phyloP scores from a whole-genome alignment of 1,284 basidiomycete species.

The Neotropicomus parvogracilis region DNA sequence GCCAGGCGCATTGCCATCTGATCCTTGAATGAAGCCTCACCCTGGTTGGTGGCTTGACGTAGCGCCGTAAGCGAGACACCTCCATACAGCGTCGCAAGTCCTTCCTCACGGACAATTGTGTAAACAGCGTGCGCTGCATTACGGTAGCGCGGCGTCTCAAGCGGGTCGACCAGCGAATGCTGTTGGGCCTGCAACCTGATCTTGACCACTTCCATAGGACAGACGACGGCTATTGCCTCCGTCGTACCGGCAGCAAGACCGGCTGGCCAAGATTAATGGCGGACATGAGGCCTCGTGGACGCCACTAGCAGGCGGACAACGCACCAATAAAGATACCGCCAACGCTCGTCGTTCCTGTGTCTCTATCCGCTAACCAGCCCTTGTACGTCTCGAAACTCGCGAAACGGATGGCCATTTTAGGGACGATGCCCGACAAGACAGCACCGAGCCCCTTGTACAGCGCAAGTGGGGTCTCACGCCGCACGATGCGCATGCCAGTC shows the following conservation, averaged over 20 bases:
- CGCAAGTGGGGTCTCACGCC: slow-evolving; percentile 90
- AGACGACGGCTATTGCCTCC: slow-evolving; percentile 92
- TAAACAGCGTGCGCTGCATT: slow-evolving; percentile 97
- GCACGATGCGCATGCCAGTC: slow-evolving; percentile 87
- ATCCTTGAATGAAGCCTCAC: slow-evolving; percentile 38
- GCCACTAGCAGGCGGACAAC: slow-evolving; percentile 19
- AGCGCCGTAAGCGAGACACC: slow-evolving; percentile 93
- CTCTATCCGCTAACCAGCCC: slow-evolving; percentile 69
- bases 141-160: slow-evolving; percentile 91
- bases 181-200: slow-evolving; percentile 97
- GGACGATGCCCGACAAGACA: slow-evolving; percentile 96
- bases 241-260: slow-evolving; percentile 93
- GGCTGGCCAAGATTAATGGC: slow-evolving; percentile 44
- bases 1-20: background rate
- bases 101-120: slow-evolving; percentile 93
- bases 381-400: slow-evolving; percentile 98
- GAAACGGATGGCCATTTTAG: slow-evolving; percentile 99
- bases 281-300: background rate
- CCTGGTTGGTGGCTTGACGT: slow-evolving; percentile 97
- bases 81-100: slow-evolving; percentile 81
- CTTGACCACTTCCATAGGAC: slow-evolving; percentile 99
- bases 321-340: slow-evolving; percentile 77
- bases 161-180: slow-evolving; percentile 94
- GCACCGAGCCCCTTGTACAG: slow-evolving; percentile 98
- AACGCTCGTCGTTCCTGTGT: slow-evolving; percentile 73